phyloP scores from a whole-genome alignment of 1,139 yeast genomes.

The Yamadazyma membranifaciens region DNA sequence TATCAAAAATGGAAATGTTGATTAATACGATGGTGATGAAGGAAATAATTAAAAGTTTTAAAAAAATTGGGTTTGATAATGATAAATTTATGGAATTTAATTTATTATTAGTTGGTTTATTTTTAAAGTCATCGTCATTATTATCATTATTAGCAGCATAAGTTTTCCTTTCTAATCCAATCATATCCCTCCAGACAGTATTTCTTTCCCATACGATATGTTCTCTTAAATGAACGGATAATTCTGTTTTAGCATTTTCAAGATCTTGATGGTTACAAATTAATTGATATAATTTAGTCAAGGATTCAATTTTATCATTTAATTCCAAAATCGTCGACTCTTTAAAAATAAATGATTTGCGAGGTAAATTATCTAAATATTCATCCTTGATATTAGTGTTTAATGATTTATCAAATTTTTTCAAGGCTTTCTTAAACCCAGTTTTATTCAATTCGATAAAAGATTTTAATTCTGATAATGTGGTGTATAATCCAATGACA shows the following conservation, averaged over 20 bases:
- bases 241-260: conserved; percentile 45
- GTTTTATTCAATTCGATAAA: conserved; percentile 65
- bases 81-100: conserved; percentile 35
- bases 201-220: conserved; percentile 77
- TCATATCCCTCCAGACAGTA: conserved; percentile 78
- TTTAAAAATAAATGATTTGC: conserved; percentile 33
- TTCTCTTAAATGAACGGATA: conserved; percentile 63
- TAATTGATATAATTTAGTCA: conserved; percentile 38
- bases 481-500: conserved; percentile 55
- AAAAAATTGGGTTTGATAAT: conserved; percentile 39
- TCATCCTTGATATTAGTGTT: conserved; percentile 39
- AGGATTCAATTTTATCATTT: conserved; percentile 38
- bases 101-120: conserved; percentile 9
- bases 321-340: conserved; percentile 42
- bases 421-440: conserved; percentile 66
- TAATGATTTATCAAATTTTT: conserved; percentile 67
- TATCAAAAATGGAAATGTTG: conserved; percentile 57
- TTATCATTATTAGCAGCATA: conserved; percentile 32
- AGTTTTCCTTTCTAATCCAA: conserved; percentile 73
- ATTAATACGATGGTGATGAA: conserved; percentile 47
- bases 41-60: conserved; percentile 46
- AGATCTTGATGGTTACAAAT: conserved; percentile 44
- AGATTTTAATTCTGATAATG: conserved; percentile 63
- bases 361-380: conserved; percentile 33
- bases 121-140: conserved; percentile 11